Evolutionary conservation across 495 filamentous ascomycete species (phyloP), one percentile per base, ranked within the genome.

Genomic region (Margaritispora aquatica): DNA sequence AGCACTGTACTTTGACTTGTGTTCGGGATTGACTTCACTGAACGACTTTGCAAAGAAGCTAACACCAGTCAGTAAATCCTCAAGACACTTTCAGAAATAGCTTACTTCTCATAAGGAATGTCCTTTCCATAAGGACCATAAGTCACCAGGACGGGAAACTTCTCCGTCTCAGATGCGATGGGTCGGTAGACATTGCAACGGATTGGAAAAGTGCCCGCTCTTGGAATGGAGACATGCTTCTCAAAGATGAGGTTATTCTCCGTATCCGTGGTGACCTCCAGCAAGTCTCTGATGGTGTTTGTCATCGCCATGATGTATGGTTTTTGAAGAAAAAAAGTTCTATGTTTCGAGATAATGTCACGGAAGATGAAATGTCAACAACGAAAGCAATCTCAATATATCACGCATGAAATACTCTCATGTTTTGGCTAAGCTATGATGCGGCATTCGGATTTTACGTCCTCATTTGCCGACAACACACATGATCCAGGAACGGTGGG

Each of bases 121-220:
- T 87, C 84, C 61, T 88, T 87, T 11, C 84, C 85, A 62, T 88
- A 88, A 1, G 85, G 84, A 0, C 80, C 80, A 62, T 82, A 83
- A 5, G 81, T 84, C 2, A 80, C 73, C 0, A 84, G 64, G 0
- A 81, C 80, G 1, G 81, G 80, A 44, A 67, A 68, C 51, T 66
- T 73, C 21, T 22, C 49, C 5, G 34, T 53, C 22, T 56, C 53
- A 1, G 44, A 19, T 13, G 24, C 53, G 7, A 57, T 57, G 11
- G 64, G 64, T 11, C 61, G 41, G 34, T 67, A 67, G 0, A 67
- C 61, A 59, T 67, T 67, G 59, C 59, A 61, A 29, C 59, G 27
- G 44, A 61, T 57, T 2, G 59, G 59, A 22, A 56, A 51, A 1
- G 44, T 46, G 15, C 27, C 31, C 0, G 31, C 52, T 41, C 53